Base-by-base conservation (phyloP, 371 early-diverging fungal species). In the Vavraia culicis region DNA sequence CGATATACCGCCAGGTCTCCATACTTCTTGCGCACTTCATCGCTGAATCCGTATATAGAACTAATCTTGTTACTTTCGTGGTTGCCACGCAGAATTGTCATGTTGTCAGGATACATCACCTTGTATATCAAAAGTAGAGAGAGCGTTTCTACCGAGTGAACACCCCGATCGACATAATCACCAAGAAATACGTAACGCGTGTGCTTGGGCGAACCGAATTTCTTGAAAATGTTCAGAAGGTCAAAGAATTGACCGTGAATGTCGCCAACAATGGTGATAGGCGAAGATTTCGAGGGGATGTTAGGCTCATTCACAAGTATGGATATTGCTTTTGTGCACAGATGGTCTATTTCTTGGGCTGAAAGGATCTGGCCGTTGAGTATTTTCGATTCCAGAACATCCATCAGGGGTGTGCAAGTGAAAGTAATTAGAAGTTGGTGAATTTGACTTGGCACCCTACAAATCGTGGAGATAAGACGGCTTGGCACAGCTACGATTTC, bases 231-330 rank as follows among this genome's bases (percentile, higher is more conserved):
- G 63, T 86, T 88, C 79, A 91, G 80, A 60, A 96, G 73, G 70
- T 96, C 96, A 61, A 77, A 86, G 69, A 79, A 93, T 68, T 96
- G 96, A 5, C 96, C 96, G 65, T 96, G 96, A 23, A 96, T 81
- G 71, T 96, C 96, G 32, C 96, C 96, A 63, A 89, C 87, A 76
- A 64, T 58, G 27, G 41, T 31, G 14, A 55, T 54, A 4, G 63
- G 68, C 1, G 57, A 37, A 3, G 37, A 41, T 15, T 62, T 58
- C 22, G 50, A 19, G 27, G 53, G 48, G 5, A 69, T 53, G 31
- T 66, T 67, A 34, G 58, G 59, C 58, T 69, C 69, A 23, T 41
- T 23, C 13, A 61, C 51, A 1, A 64, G 46, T 41, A 69, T 55
- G 31, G 61, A 56, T 33, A 56, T 58, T 11, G 46, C 61, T 21